A percentile compares a stretch with the other conserved stretches of the same genome.
Conservation (phyloP, 371 early-diverging fungal species). For the Mucor circinelloides region DNA sequence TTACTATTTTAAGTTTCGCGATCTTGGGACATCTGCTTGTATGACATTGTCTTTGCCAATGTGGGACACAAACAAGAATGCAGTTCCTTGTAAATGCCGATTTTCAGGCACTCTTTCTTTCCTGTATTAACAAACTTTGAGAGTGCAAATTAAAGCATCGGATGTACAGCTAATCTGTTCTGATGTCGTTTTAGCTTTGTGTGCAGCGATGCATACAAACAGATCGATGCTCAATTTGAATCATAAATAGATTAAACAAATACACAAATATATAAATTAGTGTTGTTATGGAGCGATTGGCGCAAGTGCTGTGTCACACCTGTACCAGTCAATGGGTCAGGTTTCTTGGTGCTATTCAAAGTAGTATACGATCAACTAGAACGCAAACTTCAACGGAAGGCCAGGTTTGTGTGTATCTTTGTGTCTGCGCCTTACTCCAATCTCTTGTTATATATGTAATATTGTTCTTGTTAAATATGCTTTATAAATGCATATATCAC, state of each 20-base stretch:
- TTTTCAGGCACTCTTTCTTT: neutral
- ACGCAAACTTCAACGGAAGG: no score
- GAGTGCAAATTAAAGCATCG: neutral
- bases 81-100: neutral
- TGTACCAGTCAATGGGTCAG: no score
- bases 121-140: neutral
- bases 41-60: neutral
- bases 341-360: no score
- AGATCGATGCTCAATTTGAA: neutral
- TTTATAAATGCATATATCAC: no score
- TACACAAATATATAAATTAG: neutral
- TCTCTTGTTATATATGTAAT: no score
- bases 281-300: neutral
- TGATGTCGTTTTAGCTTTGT: neutral
- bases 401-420: no score
- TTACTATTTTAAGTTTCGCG: neutral
- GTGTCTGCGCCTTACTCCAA: no score
- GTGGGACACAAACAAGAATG: neutral
- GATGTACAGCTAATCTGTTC: neutral
- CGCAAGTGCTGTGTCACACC: no score
- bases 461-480: no score
- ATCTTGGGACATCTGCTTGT: neutral
- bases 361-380: no score
- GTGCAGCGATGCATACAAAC: neutral
- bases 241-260: neutral